Evolutionary conservation across 225 moss, liverwort and hornwort species (phyloP).

Genomic region (Thuidium tamariscinum): DNA sequence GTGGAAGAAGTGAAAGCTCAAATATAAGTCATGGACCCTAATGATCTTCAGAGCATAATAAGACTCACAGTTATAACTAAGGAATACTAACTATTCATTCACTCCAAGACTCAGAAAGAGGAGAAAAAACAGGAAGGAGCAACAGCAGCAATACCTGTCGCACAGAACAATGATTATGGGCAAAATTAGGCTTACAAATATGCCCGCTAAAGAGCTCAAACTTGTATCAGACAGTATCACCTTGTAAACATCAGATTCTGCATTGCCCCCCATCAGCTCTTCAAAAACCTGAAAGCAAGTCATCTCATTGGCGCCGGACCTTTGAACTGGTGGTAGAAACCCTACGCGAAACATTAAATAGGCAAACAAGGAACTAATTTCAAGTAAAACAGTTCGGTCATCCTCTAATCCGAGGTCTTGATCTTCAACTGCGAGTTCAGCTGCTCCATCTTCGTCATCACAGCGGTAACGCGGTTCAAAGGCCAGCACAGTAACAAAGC

Average conservation of each 20-base stretch:
- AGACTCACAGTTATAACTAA: neutral
- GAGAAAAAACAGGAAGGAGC: neutral
- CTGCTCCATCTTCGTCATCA: conserved; percentile 40
- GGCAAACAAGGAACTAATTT: neutral
- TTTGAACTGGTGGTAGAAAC: neutral
- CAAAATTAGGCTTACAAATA: neutral
- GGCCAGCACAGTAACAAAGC: conserved; percentile 30
- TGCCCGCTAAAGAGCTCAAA: neutral
- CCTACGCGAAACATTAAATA: neutral
- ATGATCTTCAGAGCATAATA: neutral
- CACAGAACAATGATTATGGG: neutral
- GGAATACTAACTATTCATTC: neutral
- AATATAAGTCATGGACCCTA: no score
- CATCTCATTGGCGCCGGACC: neutral
- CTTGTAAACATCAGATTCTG: neutral
- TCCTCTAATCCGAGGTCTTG: conserved; percentile 16
- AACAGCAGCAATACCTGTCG: neutral
- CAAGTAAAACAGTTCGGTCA: neutral
- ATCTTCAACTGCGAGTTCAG: conserved; percentile 26
- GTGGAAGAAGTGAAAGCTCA: neutral
- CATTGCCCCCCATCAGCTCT: neutral
- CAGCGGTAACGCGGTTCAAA: conserved; percentile 23
- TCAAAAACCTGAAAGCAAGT: neutral
- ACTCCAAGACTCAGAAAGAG: neutral
- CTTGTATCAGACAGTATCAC: neutral